Base-by-base conservation (phyloP, 805 yeast genomes). In the Wickerhamomyces bovis region DNA sequence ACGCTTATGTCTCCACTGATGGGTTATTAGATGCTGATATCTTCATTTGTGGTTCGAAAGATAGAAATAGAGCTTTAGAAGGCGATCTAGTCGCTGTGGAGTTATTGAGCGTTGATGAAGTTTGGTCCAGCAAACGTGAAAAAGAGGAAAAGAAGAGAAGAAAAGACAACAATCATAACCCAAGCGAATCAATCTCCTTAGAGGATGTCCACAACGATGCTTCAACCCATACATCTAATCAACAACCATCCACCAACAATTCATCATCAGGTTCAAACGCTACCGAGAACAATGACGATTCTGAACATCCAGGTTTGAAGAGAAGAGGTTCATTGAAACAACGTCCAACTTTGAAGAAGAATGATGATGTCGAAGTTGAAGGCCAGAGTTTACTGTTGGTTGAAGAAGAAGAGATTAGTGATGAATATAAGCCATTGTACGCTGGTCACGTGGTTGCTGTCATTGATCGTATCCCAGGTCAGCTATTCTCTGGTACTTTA, bases 371-470 rank as follows among this genome's bases (percentile, higher is more conserved):
- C 21, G 99, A 94, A 68, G 99, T 94, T 38, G 99, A 94, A 67
- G 99, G 99, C 40, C 99, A 94, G 67, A 85, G 96, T 2, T 73
- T 94, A 52, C 70, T 94, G 41, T 71, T 94, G 44, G 94, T 85
- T 15, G 99, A 94, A 66, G 99, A 94, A 62, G 97, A 92, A 62
- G 97, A 90, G 65, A 86, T 92, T 55, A 86, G 83, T 59, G 97
- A 92, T 62, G 96, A 88, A 39, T 81, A 81, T 55, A 90, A 88
- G 64, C 99, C 99, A 7, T 72, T 94, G 44, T 94, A 92, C 59
- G 97, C 98, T 1, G 99, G 99, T 20, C 99, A 94, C 61, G 96
- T 94, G 46, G 98, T 94, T 53, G 99, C 99, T 1, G 96, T 94
- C 25, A 85, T 94, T 54, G 99, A 94, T 64, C 84, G 99, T 66